Evolutionary conservation across 2,329 filamentous ascomycete genomes (phyloP).

Genomic region (Botrytis squamosa): DNA sequence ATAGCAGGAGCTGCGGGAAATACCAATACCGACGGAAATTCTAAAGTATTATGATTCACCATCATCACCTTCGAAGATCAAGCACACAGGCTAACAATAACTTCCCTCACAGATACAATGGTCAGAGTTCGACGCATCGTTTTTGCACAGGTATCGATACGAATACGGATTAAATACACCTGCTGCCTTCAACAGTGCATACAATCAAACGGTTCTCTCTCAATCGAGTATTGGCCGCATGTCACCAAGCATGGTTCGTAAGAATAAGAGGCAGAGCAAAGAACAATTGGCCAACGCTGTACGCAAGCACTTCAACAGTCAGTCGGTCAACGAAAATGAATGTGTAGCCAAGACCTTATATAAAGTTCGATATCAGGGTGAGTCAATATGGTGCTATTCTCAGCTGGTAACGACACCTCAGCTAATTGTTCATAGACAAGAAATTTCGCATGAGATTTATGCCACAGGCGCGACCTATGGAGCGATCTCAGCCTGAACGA

Average conservation of each 20-base stretch:
- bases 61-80: neutral
- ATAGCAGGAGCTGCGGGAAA: slow-evolving; percentile 22
- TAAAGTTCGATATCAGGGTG: slow-evolving; percentile 41
- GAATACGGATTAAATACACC: slow-evolving; percentile 70
- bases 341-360: slow-evolving; percentile 63
- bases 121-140: slow-evolving; percentile 63
- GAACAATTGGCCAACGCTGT: slow-evolving; percentile 70
- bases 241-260: slow-evolving; percentile 73
- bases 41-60: slow-evolving; percentile 35
- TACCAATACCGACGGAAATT: slow-evolving; percentile 29
- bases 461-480: slow-evolving; percentile 34
- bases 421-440: slow-evolving; percentile 39
- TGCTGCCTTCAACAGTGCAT: slow-evolving; percentile 64
- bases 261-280: slow-evolving; percentile 65
- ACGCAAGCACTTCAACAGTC: slow-evolving; percentile 79
- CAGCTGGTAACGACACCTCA: neutral
- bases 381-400: slow-evolving; percentile 1
- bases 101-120: slow-evolving; percentile 53
- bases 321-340: slow-evolving; percentile 77
- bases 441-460: slow-evolving; percentile 42
- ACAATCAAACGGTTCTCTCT: slow-evolving; percentile 61
- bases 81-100: slow-evolving; percentile 13
- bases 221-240: slow-evolving; percentile 65
- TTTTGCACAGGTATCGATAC: slow-evolving; percentile 74
- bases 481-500: neutral